Conservation (phyloP, 345 rosid species). For the Anastatica hierochuntica region DNA sequence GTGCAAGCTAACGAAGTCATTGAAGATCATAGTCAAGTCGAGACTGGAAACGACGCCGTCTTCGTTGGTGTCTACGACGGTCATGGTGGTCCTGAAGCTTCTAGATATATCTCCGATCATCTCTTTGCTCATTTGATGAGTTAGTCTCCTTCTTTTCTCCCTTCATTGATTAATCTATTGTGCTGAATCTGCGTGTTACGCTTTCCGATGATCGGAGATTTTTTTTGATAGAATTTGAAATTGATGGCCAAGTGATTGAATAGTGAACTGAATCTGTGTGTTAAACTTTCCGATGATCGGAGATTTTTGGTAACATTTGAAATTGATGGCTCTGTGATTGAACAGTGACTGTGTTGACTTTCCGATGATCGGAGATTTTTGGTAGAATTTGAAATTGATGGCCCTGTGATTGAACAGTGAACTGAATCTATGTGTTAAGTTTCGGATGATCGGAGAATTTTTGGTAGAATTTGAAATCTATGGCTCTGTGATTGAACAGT, state of each 20-base stretch:
- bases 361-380: background rate
- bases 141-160: constrained; percentile 19
- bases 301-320: too few species aligned
- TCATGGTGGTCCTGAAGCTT: constrained; percentile 94
- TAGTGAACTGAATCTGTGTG: background rate
- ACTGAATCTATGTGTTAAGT: constrained; percentile 3
- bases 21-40: constrained; percentile 90
- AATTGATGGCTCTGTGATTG: too few species aligned
- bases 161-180: background rate
- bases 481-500: too few species aligned
- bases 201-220: too few species aligned
- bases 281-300: too few species aligned
- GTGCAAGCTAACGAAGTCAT: constrained; percentile 81
- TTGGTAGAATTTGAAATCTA: too few species aligned
- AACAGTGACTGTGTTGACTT: too few species aligned
- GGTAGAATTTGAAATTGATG: background rate
- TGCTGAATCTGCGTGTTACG: background rate
- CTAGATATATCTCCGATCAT: constrained; percentile 69
- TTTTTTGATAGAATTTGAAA: too few species aligned
- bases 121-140: constrained; percentile 70
- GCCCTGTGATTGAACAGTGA: constrained; percentile 10
- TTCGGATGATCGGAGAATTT: too few species aligned
- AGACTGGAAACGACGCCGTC: constrained; percentile 51
- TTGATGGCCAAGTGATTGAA: background rate
- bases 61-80: constrained; percentile 92